Percentiles rank a stretch among this genome's conserved stretches.
Conservation (phyloP, 106 monocot genomes). For the Xerophyta viscosa region DNA sequence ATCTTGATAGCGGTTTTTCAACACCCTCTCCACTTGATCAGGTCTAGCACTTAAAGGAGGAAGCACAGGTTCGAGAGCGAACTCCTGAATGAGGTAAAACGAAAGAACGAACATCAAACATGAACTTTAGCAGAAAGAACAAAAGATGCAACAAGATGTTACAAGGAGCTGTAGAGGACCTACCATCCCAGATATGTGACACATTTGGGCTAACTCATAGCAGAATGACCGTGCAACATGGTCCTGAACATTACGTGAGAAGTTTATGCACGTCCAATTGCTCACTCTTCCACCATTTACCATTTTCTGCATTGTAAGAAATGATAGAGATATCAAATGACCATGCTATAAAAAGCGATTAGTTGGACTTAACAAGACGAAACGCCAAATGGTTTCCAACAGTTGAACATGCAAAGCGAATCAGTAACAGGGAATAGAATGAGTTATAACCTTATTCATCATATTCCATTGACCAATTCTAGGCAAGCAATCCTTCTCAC, state of each 20-base stretch:
- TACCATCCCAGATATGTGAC: slow-evolving; percentile 81
- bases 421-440: no score
- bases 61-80: slow-evolving; percentile 58
- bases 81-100: slow-evolving; percentile 49
- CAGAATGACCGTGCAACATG: slow-evolving; percentile 50
- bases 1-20: slow-evolving; percentile 52
- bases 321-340: not conserved
- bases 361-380: no score
- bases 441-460: slow-evolving; percentile 99
- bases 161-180: no score
- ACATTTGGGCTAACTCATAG: slow-evolving; percentile 70
- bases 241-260: slow-evolving; percentile 52
- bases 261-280: slow-evolving; percentile 74
- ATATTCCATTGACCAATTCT: slow-evolving; percentile 99
- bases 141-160: no score
- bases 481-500: slow-evolving; percentile 76
- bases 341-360: not conserved
- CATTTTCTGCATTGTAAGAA: slow-evolving; percentile 60
- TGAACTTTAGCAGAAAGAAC: not conserved
- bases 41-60: slow-evolving; percentile 49
- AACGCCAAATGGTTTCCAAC: no score
- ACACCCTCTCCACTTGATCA: slow-evolving; percentile 67
- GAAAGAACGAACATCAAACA: not conserved
- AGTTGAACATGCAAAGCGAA: no score
- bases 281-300: slow-evolving; percentile 73